Conservation (phyloP, 495 filamentous ascomycete species). For the Evernia prunastri region DNA sequence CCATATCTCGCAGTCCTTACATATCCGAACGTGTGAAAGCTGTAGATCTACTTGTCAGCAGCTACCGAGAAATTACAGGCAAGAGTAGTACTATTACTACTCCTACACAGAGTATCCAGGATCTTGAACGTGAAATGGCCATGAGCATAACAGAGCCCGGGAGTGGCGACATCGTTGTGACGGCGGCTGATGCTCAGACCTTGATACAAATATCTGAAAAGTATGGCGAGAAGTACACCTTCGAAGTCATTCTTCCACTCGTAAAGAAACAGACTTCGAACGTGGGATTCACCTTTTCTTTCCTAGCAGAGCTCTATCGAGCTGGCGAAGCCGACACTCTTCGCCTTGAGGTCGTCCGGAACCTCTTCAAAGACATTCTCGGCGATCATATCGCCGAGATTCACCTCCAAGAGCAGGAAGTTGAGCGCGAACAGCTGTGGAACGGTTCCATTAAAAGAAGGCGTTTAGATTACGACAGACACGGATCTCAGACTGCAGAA, state of each 20-base stretch:
- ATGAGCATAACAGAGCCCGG: not conserved
- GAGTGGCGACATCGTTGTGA: not conserved
- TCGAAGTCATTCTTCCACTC: conserved; percentile 3
- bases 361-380: conserved; percentile 7
- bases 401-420: not conserved
- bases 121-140: not conserved
- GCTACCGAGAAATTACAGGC: not conserved
- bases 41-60: not conserved
- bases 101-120: not conserved
- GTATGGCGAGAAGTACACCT: conserved; percentile 2
- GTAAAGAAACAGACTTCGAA: conserved; percentile 10
- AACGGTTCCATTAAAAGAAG: not conserved
- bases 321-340: not conserved
- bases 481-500: not conserved
- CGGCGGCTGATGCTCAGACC: not conserved
- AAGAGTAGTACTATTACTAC: not conserved
- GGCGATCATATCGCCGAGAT: not conserved
- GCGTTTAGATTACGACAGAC: not conserved
- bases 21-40: not conserved
- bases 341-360: not conserved
- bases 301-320: conserved; percentile 1
- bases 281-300: not conserved
- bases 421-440: not conserved
- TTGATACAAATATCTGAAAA: not conserved
- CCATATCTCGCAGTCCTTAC: not conserved